Conservation (phyloP, 306 rosid genomes). For the Fagus crenata region DNA sequence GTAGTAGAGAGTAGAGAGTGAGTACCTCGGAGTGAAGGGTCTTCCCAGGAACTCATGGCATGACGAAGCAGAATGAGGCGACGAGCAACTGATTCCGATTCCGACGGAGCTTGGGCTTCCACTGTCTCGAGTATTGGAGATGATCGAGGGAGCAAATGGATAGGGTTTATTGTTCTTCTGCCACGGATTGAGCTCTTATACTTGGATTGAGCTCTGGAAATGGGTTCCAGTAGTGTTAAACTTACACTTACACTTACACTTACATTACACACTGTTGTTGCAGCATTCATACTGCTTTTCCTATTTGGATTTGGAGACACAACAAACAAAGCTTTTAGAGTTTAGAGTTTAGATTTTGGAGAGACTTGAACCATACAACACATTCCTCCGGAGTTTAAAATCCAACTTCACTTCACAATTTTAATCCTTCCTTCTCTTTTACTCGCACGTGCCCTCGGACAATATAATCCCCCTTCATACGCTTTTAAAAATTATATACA, state of each 20-base stretch:
- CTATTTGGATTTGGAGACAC: neutral
- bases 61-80: constrained; percentile 97
- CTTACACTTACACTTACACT: no score
- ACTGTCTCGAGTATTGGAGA: constrained; percentile 54
- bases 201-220: neutral
- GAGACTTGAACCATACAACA: no score
- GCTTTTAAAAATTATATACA: no score
- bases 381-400: no score
- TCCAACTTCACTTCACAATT: no score
- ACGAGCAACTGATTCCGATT: constrained; percentile 53
- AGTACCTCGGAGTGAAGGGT: constrained; percentile 70
- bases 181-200: neutral
- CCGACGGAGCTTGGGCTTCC: constrained; percentile 42
- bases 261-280: neutral
- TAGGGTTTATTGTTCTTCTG: constrained; percentile 37
- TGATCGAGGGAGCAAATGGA: constrained; percentile 36
- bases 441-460: no score
- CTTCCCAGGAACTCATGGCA: constrained; percentile 71
- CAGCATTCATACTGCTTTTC: neutral
- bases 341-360: no score
- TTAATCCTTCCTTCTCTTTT: no score
- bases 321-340: no score
- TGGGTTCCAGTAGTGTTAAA: neutral
- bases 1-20: neutral
- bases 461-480: no score